Percentiles rank a stretch among this genome's conserved stretches.
Evolutionary conservation across 495 filamentous ascomycete species (phyloP).

Genomic region (Aspergillus panamensis): DNA sequence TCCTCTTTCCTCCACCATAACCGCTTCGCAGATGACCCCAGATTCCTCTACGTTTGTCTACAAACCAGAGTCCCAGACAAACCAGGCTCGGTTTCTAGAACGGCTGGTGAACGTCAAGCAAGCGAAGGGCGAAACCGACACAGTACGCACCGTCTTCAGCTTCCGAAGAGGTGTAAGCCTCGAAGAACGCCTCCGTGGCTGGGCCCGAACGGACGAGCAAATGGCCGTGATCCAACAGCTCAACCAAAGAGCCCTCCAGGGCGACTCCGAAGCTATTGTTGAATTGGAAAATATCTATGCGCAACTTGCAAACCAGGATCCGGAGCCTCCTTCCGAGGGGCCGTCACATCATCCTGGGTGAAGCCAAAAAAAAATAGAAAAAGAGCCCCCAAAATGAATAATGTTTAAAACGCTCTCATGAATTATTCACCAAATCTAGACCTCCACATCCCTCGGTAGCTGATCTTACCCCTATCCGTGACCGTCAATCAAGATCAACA

Average conservation of each 20-base stretch:
- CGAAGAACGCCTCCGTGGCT: conserved; percentile 33
- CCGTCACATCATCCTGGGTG: conserved; percentile 5
- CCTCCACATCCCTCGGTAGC: neutral
- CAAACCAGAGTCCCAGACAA: conserved; percentile 22
- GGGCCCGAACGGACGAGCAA: conserved; percentile 43
- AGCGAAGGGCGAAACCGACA: conserved; percentile 43
- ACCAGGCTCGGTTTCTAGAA: conserved; percentile 46
- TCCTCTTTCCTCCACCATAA: neutral
- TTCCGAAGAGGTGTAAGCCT: conserved; percentile 29
- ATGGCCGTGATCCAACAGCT: conserved; percentile 34
- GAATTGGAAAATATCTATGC: conserved; percentile 32
- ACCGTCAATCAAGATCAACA: too few species aligned
- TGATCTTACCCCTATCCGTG: too few species aligned
- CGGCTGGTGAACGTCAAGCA: conserved; percentile 41
- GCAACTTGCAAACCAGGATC: conserved; percentile 21
- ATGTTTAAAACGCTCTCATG: neutral
- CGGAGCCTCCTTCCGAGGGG: conserved; percentile 1
- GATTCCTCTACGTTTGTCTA: conserved; percentile 9
- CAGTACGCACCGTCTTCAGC: conserved; percentile 38
- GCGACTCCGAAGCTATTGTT: conserved; percentile 34
- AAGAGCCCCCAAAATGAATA: neutral
- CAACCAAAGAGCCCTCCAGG: conserved; percentile 32
- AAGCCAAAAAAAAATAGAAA: neutral
- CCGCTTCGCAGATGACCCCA: conserved; percentile 9
- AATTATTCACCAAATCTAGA: neutral